A percentile compares a stretch with the other conserved stretches of the same genome.
Conservation (phyloP, 2,329 filamentous ascomycete species). For the Shiraia bambusicola region DNA sequence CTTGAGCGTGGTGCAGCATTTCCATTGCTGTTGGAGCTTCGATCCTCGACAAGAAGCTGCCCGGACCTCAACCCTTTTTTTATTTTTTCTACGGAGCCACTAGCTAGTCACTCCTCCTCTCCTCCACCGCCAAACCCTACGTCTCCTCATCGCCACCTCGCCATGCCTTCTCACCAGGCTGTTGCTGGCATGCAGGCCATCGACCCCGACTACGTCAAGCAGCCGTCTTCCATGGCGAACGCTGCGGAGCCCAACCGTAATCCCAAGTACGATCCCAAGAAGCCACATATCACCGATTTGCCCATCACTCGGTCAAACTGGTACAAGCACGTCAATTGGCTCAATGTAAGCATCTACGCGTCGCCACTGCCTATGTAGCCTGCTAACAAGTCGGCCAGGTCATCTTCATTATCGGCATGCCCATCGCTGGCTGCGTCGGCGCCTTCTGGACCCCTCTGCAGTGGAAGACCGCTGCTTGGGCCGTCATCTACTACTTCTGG, state of each 20-base stretch:
- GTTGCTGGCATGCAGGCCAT: constrained; percentile 51
- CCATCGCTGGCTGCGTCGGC: constrained; percentile 70
- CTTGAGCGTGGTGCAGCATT: constrained; percentile 25
- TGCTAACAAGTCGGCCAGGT: constrained; percentile 60
- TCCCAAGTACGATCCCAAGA: constrained; percentile 62
- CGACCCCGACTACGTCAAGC: constrained; percentile 51
- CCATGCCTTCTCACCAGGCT: constrained; percentile 57
- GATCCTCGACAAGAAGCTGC: constrained; percentile 10
- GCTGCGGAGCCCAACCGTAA: constrained; percentile 55
- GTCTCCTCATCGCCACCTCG: constrained; percentile 9
- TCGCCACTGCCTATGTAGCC: too few relatives aligned
- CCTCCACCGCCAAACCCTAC: constrained; percentile 13
- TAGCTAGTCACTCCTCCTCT: constrained; percentile 19
- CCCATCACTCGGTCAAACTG: constrained; percentile 81
- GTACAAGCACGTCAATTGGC: constrained; percentile 93
- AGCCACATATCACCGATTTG: constrained; percentile 81
- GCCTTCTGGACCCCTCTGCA: constrained; percentile 79
- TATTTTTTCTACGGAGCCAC: too few relatives aligned
- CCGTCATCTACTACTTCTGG: constrained; percentile 81
- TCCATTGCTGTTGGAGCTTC: constrained; percentile 21
- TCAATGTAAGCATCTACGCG: constrained; percentile 63
- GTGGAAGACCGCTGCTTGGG: constrained; percentile 71
- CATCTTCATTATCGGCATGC: constrained; percentile 75
- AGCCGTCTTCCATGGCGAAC: constrained; percentile 51
- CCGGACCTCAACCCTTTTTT: constrained; percentile 16